A percentile compares a stretch with the other conserved stretches of the same genome.
Evolutionary conservation across 345 rosid species (phyloP).

Genomic region (Cardamine resedifolia): DNA sequence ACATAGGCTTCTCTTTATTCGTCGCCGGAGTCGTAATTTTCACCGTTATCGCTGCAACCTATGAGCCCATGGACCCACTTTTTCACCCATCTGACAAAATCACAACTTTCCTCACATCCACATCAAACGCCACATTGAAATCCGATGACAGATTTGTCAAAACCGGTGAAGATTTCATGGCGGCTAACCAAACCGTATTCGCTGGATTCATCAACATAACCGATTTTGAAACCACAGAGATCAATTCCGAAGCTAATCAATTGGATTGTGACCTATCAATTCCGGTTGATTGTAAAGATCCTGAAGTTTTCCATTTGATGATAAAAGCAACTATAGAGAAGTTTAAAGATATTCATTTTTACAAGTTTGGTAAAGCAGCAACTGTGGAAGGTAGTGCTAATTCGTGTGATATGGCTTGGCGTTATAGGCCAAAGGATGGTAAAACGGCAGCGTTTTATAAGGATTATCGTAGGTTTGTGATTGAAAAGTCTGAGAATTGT

Average conservation of each 20-base stretch:
- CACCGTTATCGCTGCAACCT: slow-evolving; percentile 87
- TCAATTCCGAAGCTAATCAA: slow-evolving; percentile 8
- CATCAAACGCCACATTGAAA: slow-evolving; percentile 70
- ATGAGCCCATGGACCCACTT: slow-evolving; percentile 84
- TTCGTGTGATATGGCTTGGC: slow-evolving; percentile 91
- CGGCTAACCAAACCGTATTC: slow-evolving; percentile 64
- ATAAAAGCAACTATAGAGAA: slow-evolving; percentile 73
- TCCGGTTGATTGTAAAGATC: slow-evolving; percentile 80
- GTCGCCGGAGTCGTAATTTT: slow-evolving; percentile 77
- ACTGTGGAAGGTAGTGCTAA: slow-evolving; percentile 50
- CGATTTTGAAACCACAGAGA: slow-evolving; percentile 45
- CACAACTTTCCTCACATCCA: slow-evolving; percentile 69
- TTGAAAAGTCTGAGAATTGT: slow-evolving; percentile 64
- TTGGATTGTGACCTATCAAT: slow-evolving; percentile 45
- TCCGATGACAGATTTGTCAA: slow-evolving; percentile 64
- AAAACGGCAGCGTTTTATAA: slow-evolving; percentile 79
- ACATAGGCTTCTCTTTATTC: slow-evolving; percentile 75
- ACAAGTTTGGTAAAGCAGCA: slow-evolving; percentile 77
- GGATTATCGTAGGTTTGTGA: slow-evolving; percentile 77
- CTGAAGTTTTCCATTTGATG: slow-evolving; percentile 82
- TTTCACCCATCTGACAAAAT: slow-evolving; percentile 81
- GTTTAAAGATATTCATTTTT: slow-evolving; percentile 84
- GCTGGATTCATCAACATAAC: slow-evolving; percentile 58
- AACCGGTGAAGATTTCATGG: slow-evolving; percentile 94
- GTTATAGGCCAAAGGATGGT: slow-evolving; percentile 91